These are phyloP conservation scores for Protomyces gravidus DNA, from an alignment of 1,139 yeast species.

Conservation along the genomic window DNA sequence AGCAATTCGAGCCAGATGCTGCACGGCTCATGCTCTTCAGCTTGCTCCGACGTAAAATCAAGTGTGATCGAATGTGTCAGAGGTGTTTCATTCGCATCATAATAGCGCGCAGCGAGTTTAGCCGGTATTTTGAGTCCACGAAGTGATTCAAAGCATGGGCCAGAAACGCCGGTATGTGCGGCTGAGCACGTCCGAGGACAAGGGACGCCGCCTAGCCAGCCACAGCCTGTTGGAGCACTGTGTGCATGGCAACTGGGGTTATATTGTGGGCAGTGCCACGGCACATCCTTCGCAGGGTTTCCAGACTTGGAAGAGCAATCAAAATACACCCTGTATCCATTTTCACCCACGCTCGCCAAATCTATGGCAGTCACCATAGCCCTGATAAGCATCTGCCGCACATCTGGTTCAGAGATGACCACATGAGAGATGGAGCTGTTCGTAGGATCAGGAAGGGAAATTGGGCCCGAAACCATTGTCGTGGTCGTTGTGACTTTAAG, in stretches of 20 bases:
- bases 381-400: neutral
- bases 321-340: no score
- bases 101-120: neutral
- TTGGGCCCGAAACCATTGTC: no score
- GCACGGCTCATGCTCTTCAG: neutral
- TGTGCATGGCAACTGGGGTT: no score
- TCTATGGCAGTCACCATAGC: no score
- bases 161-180: neutral
- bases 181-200: neutral
- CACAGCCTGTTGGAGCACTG: neutral
- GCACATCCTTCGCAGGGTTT: no score
- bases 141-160: neutral
- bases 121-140: neutral
- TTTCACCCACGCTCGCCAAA: no score
- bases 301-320: no score
- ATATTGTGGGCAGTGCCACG: no score
- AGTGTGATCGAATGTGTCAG: neutral
- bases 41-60: neutral
- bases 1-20: neutral
- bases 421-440: no score
- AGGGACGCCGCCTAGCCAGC: neutral
- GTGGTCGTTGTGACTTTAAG: no score
- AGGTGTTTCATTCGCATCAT: neutral
- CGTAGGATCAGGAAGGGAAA: no score
- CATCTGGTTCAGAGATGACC: neutral